A percentile compares a stretch with the other conserved stretches of the same genome.
These are phyloP conservation scores for Cercospora berteroae DNA, from an alignment of 2,329 filamentous ascomycete species.

Conservation along the genomic window DNA sequence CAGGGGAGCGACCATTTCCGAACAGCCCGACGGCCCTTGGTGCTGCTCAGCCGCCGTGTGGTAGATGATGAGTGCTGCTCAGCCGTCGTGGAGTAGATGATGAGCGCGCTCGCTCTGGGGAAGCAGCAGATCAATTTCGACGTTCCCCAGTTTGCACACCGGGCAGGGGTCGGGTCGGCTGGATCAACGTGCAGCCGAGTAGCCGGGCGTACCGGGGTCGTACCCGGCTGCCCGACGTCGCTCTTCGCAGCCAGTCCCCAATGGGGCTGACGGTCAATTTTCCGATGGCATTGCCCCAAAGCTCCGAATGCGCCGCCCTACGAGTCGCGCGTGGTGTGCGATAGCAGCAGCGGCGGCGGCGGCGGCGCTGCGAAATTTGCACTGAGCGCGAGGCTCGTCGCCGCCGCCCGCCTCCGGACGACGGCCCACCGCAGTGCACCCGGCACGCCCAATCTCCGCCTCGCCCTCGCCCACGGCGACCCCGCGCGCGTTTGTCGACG, in stretches of 20 bases:
- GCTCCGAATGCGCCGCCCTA: background rate
- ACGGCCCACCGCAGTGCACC: background rate
- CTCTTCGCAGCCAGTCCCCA: background rate
- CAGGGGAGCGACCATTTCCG: background rate
- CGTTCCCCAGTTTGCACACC: background rate
- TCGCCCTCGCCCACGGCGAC: background rate
- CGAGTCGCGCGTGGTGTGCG: background rate
- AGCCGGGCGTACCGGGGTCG: background rate
- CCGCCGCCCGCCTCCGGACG: background rate
- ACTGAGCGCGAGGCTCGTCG: background rate
- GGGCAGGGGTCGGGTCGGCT: background rate
- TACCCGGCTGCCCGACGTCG: background rate
- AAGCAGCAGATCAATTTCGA: slow-evolving; percentile 1
- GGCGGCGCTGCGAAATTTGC: background rate
- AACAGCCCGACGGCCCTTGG: background rate
- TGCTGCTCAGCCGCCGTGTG: background rate
- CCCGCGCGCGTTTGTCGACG: background rate
- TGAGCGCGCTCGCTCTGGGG: background rate
- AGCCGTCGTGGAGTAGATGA: background rate
- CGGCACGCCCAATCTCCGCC: background rate
- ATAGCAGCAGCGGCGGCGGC: background rate
- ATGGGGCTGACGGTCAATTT: background rate
- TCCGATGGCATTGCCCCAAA: background rate
- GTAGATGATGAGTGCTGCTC: background rate
- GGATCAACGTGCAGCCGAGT: background rate